Base-by-base conservation (phyloP, 2,329 filamentous ascomycete species). In the Aureobasidium sp. region DNA sequence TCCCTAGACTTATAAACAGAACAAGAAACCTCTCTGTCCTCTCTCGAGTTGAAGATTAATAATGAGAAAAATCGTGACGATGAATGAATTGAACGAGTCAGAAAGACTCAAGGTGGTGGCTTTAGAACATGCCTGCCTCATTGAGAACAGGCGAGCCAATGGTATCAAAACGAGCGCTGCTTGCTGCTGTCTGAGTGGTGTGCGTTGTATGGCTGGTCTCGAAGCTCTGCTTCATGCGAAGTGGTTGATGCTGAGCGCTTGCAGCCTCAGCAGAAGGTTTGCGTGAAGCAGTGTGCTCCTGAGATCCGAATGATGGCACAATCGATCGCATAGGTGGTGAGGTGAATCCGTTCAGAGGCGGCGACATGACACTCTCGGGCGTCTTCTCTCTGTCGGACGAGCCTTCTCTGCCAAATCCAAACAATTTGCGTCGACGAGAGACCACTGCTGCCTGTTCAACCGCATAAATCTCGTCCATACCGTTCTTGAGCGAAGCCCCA, bases 401-500 rank as follows among this genome's bases (percentile, higher is more conserved):
- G 35, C 35, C 57, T 5, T 44, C 33, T 50, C 45, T 60, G 17
- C 64, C 64, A n/a, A 65, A 61, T 3, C 71, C 68, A 52, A 74
- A 73, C 39, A 74, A 62, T 22, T 80, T 79, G 59, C 82, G 78
- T 47, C 84, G 77, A 62, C 81, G 79, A 0, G 82, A 79, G 31
- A 83, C 82, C 7, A 85, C 71, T 1, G 83, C 81, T n/a, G 47
- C 42, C 19, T 60, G 57, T 22, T 60, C 57, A 1, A 76, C 72
- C 7, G 68, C 64, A 8, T 64, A 31, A 22, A 71, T 69, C 12
- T 68, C 67, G n/a, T 73, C 71, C 66, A 76, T 77, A 52, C 81
- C 81, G 62, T 82, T 84, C 71, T 74, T 79, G 39, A 83, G 73
- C 5, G 78, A 81, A 1, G 81, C 79, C 31, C 81, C 81, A n/a